phyloP scores from a whole-genome alignment of 1,284 basidiomycete species.

The Mrakiaceae sp. region DNA sequence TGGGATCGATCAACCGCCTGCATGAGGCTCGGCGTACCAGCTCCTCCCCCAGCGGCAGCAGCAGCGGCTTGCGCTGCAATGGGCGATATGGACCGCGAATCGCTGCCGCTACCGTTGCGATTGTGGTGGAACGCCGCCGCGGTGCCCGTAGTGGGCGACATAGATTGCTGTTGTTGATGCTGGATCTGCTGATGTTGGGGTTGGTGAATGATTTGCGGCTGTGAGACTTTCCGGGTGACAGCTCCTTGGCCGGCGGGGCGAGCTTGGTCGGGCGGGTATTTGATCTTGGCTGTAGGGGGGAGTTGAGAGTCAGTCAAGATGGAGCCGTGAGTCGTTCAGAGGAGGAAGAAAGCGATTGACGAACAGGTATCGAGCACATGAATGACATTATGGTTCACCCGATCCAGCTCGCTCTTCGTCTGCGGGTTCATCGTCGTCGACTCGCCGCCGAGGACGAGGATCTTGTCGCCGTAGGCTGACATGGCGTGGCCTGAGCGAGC shows the following conservation, averaged over 20 bases:
- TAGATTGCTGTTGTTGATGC: too few species aligned
- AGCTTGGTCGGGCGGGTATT: constrained; percentile 56
- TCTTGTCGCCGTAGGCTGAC: constrained; percentile 75
- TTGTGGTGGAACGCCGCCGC: too few species aligned
- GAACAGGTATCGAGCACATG: constrained; percentile 87
- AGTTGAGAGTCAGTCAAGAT: background rate
- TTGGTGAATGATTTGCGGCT: too few species aligned
- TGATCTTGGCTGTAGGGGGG: constrained; percentile 64
- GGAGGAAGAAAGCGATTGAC: constrained; percentile 31
- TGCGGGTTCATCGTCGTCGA: constrained; percentile 54
- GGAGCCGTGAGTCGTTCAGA: background rate
- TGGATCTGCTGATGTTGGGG: too few species aligned
- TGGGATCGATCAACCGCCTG: too few species aligned
- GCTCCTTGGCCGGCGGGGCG: constrained; percentile 25
- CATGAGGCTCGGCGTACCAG: too few species aligned
- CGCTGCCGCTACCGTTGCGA: too few species aligned
- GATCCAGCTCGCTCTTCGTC: constrained; percentile 46
- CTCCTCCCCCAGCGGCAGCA: too few species aligned
- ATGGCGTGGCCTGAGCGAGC: constrained; percentile 91
- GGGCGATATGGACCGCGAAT: too few species aligned
- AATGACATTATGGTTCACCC: constrained; percentile 38
- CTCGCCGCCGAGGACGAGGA: constrained; percentile 91
- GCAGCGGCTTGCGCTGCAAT: too few species aligned
- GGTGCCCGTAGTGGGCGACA: too few species aligned
- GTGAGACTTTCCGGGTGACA: constrained; percentile 22